These are phyloP conservation scores for Oenanthe javanica DNA, from an alignment of 140 eudicot species.

Conservation along the genomic window DNA sequence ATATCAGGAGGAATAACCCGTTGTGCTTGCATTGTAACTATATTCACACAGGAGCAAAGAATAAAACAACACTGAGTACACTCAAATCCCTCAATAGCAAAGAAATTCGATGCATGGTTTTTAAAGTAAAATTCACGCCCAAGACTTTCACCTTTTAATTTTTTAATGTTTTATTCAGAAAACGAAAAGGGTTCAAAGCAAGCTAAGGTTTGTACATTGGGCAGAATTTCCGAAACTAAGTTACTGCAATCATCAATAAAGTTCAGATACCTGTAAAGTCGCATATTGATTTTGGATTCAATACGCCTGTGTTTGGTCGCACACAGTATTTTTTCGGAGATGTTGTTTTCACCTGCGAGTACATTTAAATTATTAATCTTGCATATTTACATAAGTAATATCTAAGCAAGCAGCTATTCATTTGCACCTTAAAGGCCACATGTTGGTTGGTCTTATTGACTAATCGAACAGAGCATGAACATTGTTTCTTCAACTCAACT, in stretches of 20 bases:
- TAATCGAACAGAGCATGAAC: constrained; percentile 47
- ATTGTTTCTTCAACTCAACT: constrained; percentile 60
- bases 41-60: neutral
- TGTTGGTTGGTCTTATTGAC: constrained; percentile 39
- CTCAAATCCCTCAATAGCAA: neutral
- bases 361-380: neutral
- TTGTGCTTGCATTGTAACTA: constrained; percentile 75
- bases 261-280: constrained; percentile 50
- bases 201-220: neutral
- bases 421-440: constrained; percentile 65
- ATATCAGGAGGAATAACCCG: constrained; percentile 41
- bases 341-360: constrained; percentile 78
- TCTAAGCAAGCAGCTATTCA: constrained; percentile 2
- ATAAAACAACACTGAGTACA: neutral
- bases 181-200: neutral
- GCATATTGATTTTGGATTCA: constrained; percentile 55
- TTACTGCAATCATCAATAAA: neutral
- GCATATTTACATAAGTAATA: neutral
- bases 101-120: neutral
- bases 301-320: constrained; percentile 59
- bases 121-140: neutral
- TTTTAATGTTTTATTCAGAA: neutral
- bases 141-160: neutral
- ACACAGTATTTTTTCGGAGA: constrained; percentile 74
- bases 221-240: neutral